Percentiles rank a stretch among this genome's conserved stretches.
Evolutionary conservation across 345 rosid species (phyloP).

Genomic region (Syzygium oleosum): DNA sequence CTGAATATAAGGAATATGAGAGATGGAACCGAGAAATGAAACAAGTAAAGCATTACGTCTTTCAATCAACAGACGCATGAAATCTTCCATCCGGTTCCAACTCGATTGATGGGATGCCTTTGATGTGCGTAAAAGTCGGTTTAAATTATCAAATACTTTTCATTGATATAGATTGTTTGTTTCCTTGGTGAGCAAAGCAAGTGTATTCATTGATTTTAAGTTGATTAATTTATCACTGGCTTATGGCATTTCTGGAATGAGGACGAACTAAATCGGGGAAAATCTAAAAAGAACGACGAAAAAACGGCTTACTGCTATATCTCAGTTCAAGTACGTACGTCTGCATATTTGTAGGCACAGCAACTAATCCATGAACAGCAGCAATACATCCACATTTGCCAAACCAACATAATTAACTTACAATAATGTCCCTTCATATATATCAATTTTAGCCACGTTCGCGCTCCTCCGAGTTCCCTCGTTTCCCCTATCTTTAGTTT

Average conservation of each 20-base stretch:
- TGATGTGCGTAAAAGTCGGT: background rate
- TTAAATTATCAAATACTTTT: background rate
- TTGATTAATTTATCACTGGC: background rate
- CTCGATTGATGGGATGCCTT: background rate
- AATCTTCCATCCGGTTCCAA: background rate
- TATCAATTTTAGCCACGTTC: background rate
- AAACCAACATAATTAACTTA: background rate
- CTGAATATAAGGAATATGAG: background rate
- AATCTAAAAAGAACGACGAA: too few relatives aligned
- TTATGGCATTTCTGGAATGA: background rate
- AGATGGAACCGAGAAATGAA: background rate
- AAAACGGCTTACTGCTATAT: background rate
- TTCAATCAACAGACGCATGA: background rate
- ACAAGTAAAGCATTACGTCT: background rate
- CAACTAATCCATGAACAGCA: background rate
- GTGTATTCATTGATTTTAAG: background rate
- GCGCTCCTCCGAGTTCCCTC: background rate
- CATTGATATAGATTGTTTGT: background rate
- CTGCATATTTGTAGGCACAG: background rate
- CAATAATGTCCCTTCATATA: background rate
- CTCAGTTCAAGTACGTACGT: background rate
- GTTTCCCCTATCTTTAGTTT: background rate
- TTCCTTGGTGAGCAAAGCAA: background rate
- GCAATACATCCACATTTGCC: background rate
- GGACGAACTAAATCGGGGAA: too few relatives aligned